Evolutionary conservation across 2,329 filamentous ascomycete genomes (phyloP).

Genomic region (Nemania sp.): DNA sequence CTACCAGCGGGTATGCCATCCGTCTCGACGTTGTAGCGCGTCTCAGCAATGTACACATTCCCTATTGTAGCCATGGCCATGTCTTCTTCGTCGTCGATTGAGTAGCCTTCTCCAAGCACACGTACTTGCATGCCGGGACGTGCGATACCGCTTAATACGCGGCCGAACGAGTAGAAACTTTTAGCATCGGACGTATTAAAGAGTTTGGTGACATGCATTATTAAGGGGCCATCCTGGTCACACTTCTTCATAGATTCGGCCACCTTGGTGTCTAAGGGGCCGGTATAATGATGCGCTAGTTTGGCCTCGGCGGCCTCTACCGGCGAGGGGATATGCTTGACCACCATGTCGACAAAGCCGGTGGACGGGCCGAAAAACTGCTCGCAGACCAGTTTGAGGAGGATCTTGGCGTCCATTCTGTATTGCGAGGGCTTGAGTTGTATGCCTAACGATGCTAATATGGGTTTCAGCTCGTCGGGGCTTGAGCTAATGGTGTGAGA

Average conservation of each 20-base stretch:
- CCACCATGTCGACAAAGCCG: conserved; percentile 95
- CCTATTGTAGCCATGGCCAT: conserved; percentile 86
- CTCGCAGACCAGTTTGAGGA: conserved; percentile 87
- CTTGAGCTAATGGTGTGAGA: conserved; percentile 92
- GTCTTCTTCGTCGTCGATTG: conserved; percentile 95
- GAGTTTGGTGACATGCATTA: conserved; percentile 91
- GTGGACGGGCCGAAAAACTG: conserved; percentile 91
- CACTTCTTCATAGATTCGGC: conserved; percentile 80
- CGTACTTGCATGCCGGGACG: conserved; percentile 80
- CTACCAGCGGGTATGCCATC: conserved; percentile 93
- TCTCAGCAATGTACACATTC: conserved; percentile 88
- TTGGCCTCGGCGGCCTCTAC: conserved; percentile 74
- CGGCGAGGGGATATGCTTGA: conserved; percentile 86
- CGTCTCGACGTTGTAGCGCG: conserved; percentile 88
- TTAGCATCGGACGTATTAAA: conserved; percentile 92
- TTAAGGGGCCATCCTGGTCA: conserved; percentile 84
- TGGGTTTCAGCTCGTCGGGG: conserved; percentile 79
- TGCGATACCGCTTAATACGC: conserved; percentile 90
- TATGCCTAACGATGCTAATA: conserved; percentile 79
- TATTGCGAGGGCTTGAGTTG: conserved; percentile 89
- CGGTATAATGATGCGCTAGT: conserved; percentile 88
- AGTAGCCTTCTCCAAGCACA: conserved; percentile 93
- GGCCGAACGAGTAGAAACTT: conserved; percentile 84
- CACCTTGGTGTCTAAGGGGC: conserved; percentile 79
- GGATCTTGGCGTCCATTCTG: conserved; percentile 83